phyloP scores from a whole-genome alignment of 2,329 filamentous ascomycete species.

The Berkeleyomyces basicola region DNA sequence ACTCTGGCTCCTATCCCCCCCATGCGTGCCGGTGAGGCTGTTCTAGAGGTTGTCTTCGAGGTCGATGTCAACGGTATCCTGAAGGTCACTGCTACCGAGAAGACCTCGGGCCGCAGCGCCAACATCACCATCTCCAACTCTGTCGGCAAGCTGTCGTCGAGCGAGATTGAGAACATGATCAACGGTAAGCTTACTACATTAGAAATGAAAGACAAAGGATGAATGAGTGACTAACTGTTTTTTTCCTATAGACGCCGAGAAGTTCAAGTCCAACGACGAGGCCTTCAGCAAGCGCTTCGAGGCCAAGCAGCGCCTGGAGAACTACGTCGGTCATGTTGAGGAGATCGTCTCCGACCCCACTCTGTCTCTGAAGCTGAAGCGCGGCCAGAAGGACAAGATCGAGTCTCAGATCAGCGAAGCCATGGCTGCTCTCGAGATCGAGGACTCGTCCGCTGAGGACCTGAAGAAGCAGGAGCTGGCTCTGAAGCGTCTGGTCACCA shows the following conservation, averaged over 20 bases:
- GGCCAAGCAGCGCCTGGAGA: conserved; percentile 97
- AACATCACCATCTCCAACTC: conserved; percentile 99
- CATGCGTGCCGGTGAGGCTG: conserved; percentile 87
- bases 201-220: not conserved
- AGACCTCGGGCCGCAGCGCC: conserved; percentile 90
- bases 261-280: conserved; percentile 97
- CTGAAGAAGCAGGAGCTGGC: conserved; percentile 99
- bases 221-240: conserved; percentile 9
- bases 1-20: conserved; percentile 77
- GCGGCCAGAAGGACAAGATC: conserved; percentile 98
- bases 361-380: conserved; percentile 94
- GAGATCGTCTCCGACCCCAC: conserved; percentile 96
- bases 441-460: conserved; percentile 81
- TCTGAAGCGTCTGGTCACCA: conserved; percentile 94
- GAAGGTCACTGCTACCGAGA: conserved; percentile 98
- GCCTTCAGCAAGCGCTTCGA: conserved; percentile 99
- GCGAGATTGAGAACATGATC: conserved; percentile 97
- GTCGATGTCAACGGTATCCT: conserved; percentile 99
- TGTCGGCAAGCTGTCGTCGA: conserved; percentile 88
- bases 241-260: conserved; percentile 57
- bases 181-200: conserved; percentile 36
- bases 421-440: conserved; percentile 93
- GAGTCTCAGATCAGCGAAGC: conserved; percentile 92
- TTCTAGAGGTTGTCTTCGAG: conserved; percentile 96
- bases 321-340: conserved; percentile 96